phyloP scores from a whole-genome alignment of 768 basidiomycete genomes.

The Lactifluus echinatus region DNA sequence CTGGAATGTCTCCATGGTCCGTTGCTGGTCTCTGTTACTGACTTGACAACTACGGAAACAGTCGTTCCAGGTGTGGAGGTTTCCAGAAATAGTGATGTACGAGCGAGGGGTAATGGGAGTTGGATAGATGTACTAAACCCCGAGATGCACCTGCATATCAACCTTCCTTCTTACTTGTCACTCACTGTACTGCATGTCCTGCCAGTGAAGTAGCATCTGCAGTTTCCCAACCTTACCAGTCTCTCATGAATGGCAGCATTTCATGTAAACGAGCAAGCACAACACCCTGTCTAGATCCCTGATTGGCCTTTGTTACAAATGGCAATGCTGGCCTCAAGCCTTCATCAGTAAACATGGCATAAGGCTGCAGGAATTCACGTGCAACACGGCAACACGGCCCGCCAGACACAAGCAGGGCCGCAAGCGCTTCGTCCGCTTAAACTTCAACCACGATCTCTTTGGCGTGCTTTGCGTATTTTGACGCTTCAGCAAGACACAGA shows the following conservation, averaged over 20 bases:
- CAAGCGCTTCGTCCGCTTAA: background rate
- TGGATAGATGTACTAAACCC: background rate
- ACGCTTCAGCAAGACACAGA: conserved; percentile 1
- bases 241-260: background rate
- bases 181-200: background rate
- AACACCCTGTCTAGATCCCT: background rate
- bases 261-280: background rate
- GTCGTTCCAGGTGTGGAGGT: too few relatives aligned
- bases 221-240: background rate
- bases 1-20: background rate
- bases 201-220: background rate
- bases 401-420: background rate
- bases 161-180: background rate
- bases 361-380: too few relatives aligned
- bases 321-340: too few relatives aligned
- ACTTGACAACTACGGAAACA: too few relatives aligned
- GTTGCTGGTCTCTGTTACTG: too few relatives aligned
- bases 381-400: conserved; percentile 6
- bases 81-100: too few relatives aligned
- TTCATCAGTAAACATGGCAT: too few relatives aligned
- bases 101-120: background rate
- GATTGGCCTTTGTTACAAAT: background rate
- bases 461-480: conserved; percentile 8
- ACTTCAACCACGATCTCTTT: conserved; percentile 13
- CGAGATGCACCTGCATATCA: background rate